A percentile compares a stretch with the other conserved stretches of the same genome.
Evolutionary conservation across 768 basidiomycete genomes (phyloP).

Genomic region (Kwoniella newhampshirensis): DNA sequence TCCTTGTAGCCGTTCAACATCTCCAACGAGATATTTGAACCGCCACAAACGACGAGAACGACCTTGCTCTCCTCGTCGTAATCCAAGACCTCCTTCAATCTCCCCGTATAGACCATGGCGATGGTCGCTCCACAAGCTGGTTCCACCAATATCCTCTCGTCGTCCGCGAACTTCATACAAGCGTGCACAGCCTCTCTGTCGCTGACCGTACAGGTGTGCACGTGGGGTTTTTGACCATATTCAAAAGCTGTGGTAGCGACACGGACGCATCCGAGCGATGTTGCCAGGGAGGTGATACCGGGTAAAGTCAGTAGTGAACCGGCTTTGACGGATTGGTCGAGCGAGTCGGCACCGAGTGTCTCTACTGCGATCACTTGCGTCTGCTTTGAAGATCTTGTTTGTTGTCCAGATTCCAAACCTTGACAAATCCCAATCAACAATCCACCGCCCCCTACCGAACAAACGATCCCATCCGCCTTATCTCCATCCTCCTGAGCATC

Average conservation of each 20-base stretch:
- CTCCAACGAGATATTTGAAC: conserved; percentile 28
- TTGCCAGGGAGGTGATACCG: conserved; percentile 42
- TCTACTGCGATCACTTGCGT: conserved; percentile 32
- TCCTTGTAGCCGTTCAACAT: conserved; percentile 25
- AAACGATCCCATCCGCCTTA: conserved; percentile 33
- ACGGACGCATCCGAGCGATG: conserved; percentile 36
- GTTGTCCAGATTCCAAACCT: conserved; percentile 19
- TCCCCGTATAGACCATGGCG: conserved; percentile 25
- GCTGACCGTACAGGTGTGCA: conserved; percentile 18
- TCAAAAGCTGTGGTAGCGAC: conserved; percentile 28
- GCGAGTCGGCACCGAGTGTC: conserved; percentile 33
- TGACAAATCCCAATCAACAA: conserved; percentile 36
- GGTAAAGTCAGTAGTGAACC: conserved; percentile 30
- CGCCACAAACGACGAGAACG: conserved; percentile 40
- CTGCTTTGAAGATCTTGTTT: not conserved
- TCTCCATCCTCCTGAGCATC: conserved; percentile 1
- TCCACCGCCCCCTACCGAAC: conserved; percentile 47
- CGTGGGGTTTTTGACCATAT: conserved; percentile 13
- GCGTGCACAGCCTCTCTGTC: conserved; percentile 32
- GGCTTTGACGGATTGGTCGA: conserved; percentile 24
- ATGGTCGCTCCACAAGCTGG: conserved; percentile 40
- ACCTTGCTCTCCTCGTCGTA: conserved; percentile 21
- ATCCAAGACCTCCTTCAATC: conserved; percentile 13
- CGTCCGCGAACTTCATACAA: conserved; percentile 34
- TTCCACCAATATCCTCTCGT: conserved; percentile 38